Conservation (phyloP, 345 rosid genomes). For the Mercurialis annua region DNA sequence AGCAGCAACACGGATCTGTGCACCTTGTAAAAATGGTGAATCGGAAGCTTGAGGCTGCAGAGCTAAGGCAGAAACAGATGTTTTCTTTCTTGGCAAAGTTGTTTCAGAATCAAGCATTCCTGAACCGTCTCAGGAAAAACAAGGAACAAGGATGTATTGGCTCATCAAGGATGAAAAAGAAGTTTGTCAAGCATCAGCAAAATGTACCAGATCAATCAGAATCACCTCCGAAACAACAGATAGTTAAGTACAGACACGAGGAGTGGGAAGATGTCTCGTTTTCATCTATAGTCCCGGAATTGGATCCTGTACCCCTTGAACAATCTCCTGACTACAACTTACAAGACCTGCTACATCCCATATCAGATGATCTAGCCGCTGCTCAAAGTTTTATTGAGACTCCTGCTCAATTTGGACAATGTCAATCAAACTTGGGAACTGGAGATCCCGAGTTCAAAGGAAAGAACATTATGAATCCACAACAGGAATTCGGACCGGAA, state of each 20-base stretch:
- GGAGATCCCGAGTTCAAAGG: conserved; percentile 38
- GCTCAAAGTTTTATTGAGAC: conserved; percentile 17
- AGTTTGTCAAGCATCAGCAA: conserved; percentile 54
- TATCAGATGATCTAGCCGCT: conserved; percentile 16
- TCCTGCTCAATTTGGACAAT: conserved; percentile 30
- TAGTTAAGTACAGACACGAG: conserved; percentile 48
- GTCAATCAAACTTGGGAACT: conserved; percentile 28
- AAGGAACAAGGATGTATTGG: conserved; percentile 34
- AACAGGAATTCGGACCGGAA: conserved; percentile 41
- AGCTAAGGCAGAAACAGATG: conserved; percentile 31
- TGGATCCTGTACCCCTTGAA: conserved; percentile 24
- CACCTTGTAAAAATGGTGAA: conserved; percentile 22
- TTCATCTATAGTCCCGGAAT: conserved; percentile 23
- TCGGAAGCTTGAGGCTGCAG: conserved; percentile 29
- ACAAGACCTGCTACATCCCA: conserved; percentile 18
- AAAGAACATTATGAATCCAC: conserved; percentile 37
- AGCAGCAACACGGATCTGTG: conserved; percentile 24
- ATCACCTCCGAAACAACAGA: conserved; percentile 38
- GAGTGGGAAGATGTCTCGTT: conserved; percentile 27
- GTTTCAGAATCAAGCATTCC: conserved; percentile 27
- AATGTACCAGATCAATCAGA: conserved; percentile 35
- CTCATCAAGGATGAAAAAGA: conserved; percentile 49
- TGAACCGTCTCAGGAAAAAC: conserved; percentile 19
- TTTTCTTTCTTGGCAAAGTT: conserved; percentile 25
- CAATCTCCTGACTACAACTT: conserved; percentile 33